phyloP scores from a whole-genome alignment of 495 filamentous ascomycete species.

The Aspergillus conjunctus region DNA sequence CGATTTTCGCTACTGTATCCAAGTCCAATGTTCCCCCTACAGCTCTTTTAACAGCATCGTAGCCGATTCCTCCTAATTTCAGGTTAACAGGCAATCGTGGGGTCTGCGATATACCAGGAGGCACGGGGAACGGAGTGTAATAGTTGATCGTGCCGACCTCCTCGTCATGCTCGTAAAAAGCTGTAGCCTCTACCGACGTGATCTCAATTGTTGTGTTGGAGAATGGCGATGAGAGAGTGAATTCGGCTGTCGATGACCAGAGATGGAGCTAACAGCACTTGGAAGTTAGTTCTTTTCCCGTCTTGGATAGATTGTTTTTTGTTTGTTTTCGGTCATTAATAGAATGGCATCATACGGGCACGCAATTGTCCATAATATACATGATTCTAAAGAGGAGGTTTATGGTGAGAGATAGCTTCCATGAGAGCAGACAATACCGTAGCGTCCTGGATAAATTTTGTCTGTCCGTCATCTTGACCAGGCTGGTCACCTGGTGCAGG shows the following conservation, averaged over 20 bases:
- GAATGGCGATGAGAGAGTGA: constrained; percentile 80
- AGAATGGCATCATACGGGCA: constrained; percentile 7
- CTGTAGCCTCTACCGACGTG: constrained; percentile 77
- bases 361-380: constrained; percentile 9
- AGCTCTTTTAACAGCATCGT: constrained; percentile 77
- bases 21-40: constrained; percentile 79
- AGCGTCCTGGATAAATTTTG: constrained; percentile 78
- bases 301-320: constrained; percentile 5
- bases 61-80: constrained; percentile 75
- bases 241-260: constrained; percentile 81
- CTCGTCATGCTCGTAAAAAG: constrained; percentile 78
- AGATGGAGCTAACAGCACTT: constrained; percentile 63
- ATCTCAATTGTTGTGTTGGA: constrained; percentile 69
- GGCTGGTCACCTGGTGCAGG: constrained; percentile 47
- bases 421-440: constrained; percentile 57
- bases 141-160: constrained; percentile 76
- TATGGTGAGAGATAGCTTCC: constrained; percentile 24
- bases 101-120: constrained; percentile 67
- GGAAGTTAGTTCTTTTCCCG: constrained; percentile 22
- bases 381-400: constrained; percentile 16
- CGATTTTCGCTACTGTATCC: constrained; percentile 73
- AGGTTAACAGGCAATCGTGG: constrained; percentile 82
- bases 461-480: constrained; percentile 44
- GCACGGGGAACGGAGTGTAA: constrained; percentile 71
- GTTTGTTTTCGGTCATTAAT: background rate